A percentile compares a stretch with the other conserved stretches of the same genome.
Conservation (phyloP, 2,329 filamentous ascomycete genomes). For the Fusarium sp. region DNA sequence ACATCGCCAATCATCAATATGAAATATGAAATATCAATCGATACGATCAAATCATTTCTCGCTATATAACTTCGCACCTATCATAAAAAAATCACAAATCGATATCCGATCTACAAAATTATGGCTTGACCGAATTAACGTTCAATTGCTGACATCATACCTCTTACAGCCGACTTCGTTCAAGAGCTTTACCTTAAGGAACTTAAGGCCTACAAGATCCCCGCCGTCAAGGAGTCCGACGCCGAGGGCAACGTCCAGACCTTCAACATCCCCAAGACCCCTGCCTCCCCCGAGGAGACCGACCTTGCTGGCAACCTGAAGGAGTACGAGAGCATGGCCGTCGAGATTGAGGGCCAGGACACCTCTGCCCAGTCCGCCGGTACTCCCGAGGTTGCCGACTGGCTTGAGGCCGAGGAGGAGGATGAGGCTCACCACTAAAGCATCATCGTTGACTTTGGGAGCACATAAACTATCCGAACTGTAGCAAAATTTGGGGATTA, state of each 20-base stretch:
- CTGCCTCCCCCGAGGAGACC: conserved; percentile 90
- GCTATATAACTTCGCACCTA: neutral
- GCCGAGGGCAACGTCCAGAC: conserved; percentile 91
- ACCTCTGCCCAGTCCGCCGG: conserved; percentile 69
- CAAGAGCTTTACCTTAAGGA: conserved; percentile 98
- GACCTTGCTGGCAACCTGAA: conserved; percentile 92
- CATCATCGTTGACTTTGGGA: conserved; percentile 13
- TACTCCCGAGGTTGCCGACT: conserved; percentile 72
- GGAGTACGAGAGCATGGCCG: conserved; percentile 92
- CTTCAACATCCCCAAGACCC: conserved; percentile 83
- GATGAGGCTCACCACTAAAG: conserved; percentile 66
- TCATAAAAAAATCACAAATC: neutral
- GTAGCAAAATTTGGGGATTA: conserved; percentile 12
- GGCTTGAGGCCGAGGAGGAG: conserved; percentile 86
- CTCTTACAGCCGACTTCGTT: conserved; percentile 85
- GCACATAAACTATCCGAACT: conserved; percentile 18
- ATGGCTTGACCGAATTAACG: neutral
- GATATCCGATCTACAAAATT: conserved; percentile 1
- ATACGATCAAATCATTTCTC: neutral
- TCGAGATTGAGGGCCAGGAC: conserved; percentile 93
- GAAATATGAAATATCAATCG: neutral
- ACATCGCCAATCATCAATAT: conserved; percentile 40
- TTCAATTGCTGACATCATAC: conserved; percentile 46
- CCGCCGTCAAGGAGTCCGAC: conserved; percentile 85
- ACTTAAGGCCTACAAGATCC: conserved; percentile 93